These are phyloP conservation scores for Aspergillus unguis DNA, from an alignment of 2,329 filamentous ascomycete species.

Conservation along the genomic window DNA sequence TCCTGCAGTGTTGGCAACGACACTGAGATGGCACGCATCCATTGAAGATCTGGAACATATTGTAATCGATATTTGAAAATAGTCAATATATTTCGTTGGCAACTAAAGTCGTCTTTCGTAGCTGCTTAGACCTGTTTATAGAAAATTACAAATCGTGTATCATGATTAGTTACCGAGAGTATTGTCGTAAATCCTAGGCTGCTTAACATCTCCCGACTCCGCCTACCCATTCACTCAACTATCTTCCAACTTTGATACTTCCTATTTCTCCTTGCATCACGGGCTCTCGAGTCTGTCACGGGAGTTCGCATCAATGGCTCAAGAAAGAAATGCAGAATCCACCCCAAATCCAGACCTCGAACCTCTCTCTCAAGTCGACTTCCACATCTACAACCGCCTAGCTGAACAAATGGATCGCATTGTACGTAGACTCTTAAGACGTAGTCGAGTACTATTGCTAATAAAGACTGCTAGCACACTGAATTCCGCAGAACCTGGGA, in stretches of 20 bases:
- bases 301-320: not conserved
- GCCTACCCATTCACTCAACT: not conserved
- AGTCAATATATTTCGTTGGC: not conserved
- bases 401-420: conserved; percentile 73
- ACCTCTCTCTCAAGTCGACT: conserved; percentile 61
- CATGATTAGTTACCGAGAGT: not conserved
- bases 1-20: conserved; percentile 21
- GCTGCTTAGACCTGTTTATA: not conserved
- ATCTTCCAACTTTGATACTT: not conserved
- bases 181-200: not conserved
- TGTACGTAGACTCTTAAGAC: conserved; percentile 43
- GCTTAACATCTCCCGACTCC: not conserved
- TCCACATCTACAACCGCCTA: conserved; percentile 67
- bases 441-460: not conserved
- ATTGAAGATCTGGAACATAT: conserved; percentile 45
- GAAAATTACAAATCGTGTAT: not conserved
- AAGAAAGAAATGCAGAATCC: not conserved
- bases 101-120: too few species aligned
- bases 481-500: conserved; percentile 75
- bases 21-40: conserved; percentile 40
- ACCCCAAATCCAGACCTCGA: not conserved
- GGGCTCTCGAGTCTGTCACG: not conserved
- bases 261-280: not conserved
- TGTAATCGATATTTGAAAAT: not conserved
- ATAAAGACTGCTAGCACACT: conserved; percentile 56